A percentile compares a stretch with the other conserved stretches of the same genome.
phyloP scores from a whole-genome alignment of 1,139 yeast genomes.

The Kurtzmaniella quercitrusa region DNA sequence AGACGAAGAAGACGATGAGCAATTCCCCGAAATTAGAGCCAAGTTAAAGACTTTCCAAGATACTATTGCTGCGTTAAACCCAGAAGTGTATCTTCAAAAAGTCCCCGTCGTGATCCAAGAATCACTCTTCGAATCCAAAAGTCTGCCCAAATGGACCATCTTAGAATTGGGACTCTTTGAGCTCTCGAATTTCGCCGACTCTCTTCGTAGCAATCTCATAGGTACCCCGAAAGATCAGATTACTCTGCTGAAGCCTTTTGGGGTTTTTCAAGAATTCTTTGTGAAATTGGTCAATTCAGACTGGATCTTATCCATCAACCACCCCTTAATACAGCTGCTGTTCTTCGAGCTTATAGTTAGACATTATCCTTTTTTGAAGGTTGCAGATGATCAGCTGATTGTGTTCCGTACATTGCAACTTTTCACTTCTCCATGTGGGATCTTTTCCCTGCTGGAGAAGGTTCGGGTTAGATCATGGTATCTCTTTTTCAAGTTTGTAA shows the following conservation, averaged over 20 bases:
- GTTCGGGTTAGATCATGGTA: slow-evolving; percentile 91
- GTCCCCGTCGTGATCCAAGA: slow-evolving; percentile 63
- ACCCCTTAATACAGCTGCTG: slow-evolving; percentile 73
- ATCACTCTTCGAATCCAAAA: slow-evolving; percentile 37
- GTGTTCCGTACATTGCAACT: slow-evolving; percentile 65
- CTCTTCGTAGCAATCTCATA: slow-evolving; percentile 68
- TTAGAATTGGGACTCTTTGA: slow-evolving; percentile 86
- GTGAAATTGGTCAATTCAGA: slow-evolving; percentile 61
- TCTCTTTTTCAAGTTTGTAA: slow-evolving; percentile 76
- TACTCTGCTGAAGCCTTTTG: slow-evolving; percentile 55
- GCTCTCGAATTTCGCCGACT: slow-evolving; percentile 73
- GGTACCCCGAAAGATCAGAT: slow-evolving; percentile 64
- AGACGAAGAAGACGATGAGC: slow-evolving; percentile 63
- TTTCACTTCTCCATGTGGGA: slow-evolving; percentile 76
- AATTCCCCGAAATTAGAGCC: slow-evolving; percentile 72
- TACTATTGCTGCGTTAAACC: slow-evolving; percentile 70
- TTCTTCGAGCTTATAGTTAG: slow-evolving; percentile 84
- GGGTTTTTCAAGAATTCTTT: slow-evolving; percentile 57
- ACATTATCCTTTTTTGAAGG: slow-evolving; percentile 63
- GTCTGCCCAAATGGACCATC: slow-evolving; percentile 60
- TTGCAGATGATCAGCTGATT: slow-evolving; percentile 26
- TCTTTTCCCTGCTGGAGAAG: slow-evolving; percentile 65
- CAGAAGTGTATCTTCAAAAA: slow-evolving; percentile 67
- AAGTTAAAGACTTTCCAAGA: slow-evolving; percentile 80
- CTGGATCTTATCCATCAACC: slow-evolving; percentile 48